phyloP scores from a whole-genome alignment of 1,139 yeast species.

The Magnusiomyces ingens region DNA sequence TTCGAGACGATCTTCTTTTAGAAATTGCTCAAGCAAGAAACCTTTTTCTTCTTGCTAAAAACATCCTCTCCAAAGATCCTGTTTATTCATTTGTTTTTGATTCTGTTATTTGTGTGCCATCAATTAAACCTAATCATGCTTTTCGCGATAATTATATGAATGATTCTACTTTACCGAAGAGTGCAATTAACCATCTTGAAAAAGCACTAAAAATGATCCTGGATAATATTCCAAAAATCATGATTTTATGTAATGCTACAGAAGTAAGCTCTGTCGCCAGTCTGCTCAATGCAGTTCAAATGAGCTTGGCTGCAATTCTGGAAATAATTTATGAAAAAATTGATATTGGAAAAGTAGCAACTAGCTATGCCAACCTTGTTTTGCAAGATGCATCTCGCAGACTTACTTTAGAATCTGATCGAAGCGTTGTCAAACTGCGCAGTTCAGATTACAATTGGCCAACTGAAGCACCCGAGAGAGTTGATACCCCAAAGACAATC shows the following conservation, averaged over 20 bases:
- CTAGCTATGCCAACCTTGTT: conserved; percentile 10
- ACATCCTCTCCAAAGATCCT: conserved; percentile 35
- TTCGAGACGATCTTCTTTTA: conserved; percentile 22
- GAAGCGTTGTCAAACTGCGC: conserved; percentile 9
- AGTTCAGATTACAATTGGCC: conserved; percentile 15
- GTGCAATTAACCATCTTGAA: conserved; percentile 9
- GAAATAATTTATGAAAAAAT: not conserved
- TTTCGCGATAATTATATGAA: conserved; percentile 1
- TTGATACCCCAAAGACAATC: not conserved
- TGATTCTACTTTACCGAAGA: conserved; percentile 4
- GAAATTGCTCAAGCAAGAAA: conserved; percentile 22
- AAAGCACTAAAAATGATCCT: conserved; percentile 16
- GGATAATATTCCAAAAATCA: conserved; percentile 6
- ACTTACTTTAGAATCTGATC: conserved; percentile 12
- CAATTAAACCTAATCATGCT: conserved; percentile 19
- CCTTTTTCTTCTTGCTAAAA: conserved; percentile 22
- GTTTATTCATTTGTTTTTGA: conserved; percentile 43
- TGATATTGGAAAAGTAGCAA: not conserved
- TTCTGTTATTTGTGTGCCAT: conserved; percentile 43
- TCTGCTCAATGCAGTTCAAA: conserved; percentile 22
- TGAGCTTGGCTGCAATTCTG: conserved; percentile 29
- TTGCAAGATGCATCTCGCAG: conserved; percentile 15
- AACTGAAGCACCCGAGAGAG: not conserved
- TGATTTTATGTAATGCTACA: conserved; percentile 20
- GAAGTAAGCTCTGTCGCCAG: conserved; percentile 21